A percentile compares a stretch with the other conserved stretches of the same genome.
phyloP scores from a whole-genome alignment of 2,329 filamentous ascomycete species.

The Penicillium brevicompactum region DNA sequence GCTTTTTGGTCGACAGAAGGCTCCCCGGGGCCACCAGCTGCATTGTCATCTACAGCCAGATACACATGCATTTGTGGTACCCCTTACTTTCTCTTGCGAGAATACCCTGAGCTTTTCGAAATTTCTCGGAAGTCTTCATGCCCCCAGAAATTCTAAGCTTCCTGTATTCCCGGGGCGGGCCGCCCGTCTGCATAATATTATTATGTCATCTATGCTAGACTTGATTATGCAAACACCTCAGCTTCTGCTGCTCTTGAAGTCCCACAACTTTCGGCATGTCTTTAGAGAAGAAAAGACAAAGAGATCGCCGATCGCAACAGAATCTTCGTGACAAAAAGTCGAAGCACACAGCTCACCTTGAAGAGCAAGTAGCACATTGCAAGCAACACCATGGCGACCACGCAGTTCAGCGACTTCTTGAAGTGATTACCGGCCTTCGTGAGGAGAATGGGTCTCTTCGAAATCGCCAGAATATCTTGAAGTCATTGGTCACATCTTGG shows the following conservation, averaged over 20 bases:
- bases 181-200: not conserved
- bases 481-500: slow-evolving; percentile 24
- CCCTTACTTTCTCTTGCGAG: too few relatives aligned
- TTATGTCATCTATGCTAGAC: not conserved
- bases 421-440: slow-evolving; percentile 23
- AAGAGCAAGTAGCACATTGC: slow-evolving; percentile 26
- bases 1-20: too few relatives aligned
- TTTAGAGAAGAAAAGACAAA: slow-evolving; percentile 24
- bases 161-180: too few relatives aligned
- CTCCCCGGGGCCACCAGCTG: too few relatives aligned
- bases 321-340: slow-evolving; percentile 29
- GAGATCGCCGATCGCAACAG: slow-evolving; percentile 32
- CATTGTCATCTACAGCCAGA: too few relatives aligned
- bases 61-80: too few relatives aligned
- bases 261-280: slow-evolving; percentile 2
- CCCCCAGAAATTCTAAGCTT: too few relatives aligned
- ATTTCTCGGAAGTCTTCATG: too few relatives aligned
- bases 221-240: not conserved
- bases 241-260: too few relatives aligned
- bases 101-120: too few relatives aligned
- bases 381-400: slow-evolving; percentile 26
- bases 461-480: slow-evolving; percentile 20
- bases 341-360: slow-evolving; percentile 19
- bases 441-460: slow-evolving; percentile 25
- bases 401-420: slow-evolving; percentile 18